Evolutionary conservation across 1,284 basidiomycete genomes (phyloP), one percentile per base, ranked within the genome.

Genomic region (Sphaerobolus stellatus): DNA sequence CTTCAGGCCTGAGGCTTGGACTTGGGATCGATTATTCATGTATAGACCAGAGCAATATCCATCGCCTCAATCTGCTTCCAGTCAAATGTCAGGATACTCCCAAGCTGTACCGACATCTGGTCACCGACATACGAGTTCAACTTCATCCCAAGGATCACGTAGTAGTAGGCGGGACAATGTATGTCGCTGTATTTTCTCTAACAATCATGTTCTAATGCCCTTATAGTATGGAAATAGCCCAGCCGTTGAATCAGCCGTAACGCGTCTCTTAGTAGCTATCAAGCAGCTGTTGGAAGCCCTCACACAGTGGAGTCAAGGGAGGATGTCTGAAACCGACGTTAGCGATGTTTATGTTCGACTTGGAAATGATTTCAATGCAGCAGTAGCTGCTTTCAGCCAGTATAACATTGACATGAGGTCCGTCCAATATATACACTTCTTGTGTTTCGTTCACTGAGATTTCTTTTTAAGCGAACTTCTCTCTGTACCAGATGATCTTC

Each of bases 331-430:
- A 67, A 77, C 76, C 27, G 77, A 92, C 63, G 94, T 99, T 62
- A 97, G 94, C 76, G 93, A 98, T 70, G 90, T 97, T 55, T 99
- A 99, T 70, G 97, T 99, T 51, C 84, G 88, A 46, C 79, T 99
- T 18, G 96, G 96, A 20, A 98, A 99, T 71, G 95, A 98, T 66
- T 98, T 99, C 77, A 98, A 98, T 68, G 83, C 86, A 18, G 94
- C 94, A 25, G 92, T 95, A 34, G 81, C 87, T 50, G 93, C 95
- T 1, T 99, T 99, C 70, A 80, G 82, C 9, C 77, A 82, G 22
- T 94, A 88, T 61, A 86, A 88, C 52, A 97, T 99, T 62, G 85
- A 91, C 59, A 98, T 98, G 88, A 79, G 79, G 94, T 96, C 70
- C 73, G 91, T 81, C 18, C 45, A 40, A 40, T 56, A 58, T 40